Percentiles rank a stretch among this genome's conserved stretches.
Conservation (phyloP, 139 green algal genomes). For the Micractinium sp. region DNA sequence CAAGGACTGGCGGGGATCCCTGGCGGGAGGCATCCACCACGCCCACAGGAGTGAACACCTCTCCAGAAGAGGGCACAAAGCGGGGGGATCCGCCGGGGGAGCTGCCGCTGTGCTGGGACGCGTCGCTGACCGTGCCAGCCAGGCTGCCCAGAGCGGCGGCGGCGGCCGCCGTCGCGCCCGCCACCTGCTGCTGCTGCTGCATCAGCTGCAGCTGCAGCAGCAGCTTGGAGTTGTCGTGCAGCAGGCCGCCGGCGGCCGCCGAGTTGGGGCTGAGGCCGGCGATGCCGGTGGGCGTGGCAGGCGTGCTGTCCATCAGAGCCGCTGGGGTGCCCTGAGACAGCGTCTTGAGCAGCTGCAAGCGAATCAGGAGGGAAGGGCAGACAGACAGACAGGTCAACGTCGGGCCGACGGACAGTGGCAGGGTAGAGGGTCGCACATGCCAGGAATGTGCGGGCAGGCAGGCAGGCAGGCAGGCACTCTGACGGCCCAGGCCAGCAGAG, state of each 20-base stretch:
- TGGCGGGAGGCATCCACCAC: neutral
- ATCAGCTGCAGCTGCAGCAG: conserved; percentile 23
- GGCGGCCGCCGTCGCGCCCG: conserved; percentile 47
- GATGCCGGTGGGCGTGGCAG: neutral
- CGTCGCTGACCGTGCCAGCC: conserved; percentile 16
- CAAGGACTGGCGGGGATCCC: neutral
- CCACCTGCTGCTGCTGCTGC: conserved; percentile 54
- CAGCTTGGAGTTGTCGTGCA: conserved; percentile 17
- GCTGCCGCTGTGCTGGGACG: conserved; percentile 26
- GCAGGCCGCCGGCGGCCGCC: neutral
- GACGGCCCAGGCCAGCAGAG: neutral
- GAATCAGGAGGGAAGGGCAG: too few relatives aligned
- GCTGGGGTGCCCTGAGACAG: conserved; percentile 1
- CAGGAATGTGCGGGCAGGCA: neutral
- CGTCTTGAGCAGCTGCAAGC: neutral
- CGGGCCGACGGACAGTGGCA: too few relatives aligned
- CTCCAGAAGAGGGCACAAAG: neutral
- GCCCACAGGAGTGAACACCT: neutral
- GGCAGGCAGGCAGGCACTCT: neutral
- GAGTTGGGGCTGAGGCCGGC: neutral
- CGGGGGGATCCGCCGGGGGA: neutral
- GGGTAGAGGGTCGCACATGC: too few relatives aligned
- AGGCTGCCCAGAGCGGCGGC: neutral
- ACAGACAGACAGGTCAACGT: too few relatives aligned
- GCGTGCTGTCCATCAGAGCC: neutral